phyloP scores from a whole-genome alignment of 2,329 filamentous ascomycete genomes.

The Myriosclerotinia duriaeana region DNA sequence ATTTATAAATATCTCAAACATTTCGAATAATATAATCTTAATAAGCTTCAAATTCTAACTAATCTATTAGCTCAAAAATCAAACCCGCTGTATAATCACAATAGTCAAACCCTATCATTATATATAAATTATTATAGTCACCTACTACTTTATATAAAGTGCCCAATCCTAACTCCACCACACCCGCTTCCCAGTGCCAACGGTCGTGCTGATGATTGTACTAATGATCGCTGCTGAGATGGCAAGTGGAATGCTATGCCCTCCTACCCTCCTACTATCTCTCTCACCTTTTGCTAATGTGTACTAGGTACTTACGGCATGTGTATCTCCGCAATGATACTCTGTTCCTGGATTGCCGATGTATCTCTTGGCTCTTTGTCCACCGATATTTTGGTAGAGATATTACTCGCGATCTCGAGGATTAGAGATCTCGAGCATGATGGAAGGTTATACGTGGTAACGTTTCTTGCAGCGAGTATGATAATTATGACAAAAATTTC shows the following conservation, averaged over 20 bases:
- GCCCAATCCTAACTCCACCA: not conserved
- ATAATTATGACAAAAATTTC: not conserved
- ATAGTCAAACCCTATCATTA: too few relatives aligned
- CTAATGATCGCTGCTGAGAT: not conserved
- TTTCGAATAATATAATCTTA: too few relatives aligned
- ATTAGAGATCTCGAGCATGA: not conserved
- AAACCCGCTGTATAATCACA: too few relatives aligned
- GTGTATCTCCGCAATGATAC: slow-evolving; percentile 3
- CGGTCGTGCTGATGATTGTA: too few relatives aligned
- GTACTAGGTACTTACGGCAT: not conserved
- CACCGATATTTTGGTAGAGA: slow-evolving; percentile 1
- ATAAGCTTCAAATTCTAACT: too few relatives aligned
- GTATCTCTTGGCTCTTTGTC: slow-evolving; percentile 4
- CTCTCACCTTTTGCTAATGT: not conserved
- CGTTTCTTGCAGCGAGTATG: not conserved
- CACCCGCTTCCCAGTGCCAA: not conserved
- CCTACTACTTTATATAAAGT: too few relatives aligned
- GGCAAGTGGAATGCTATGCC: not conserved
- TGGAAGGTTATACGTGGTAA: not conserved
- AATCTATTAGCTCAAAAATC: too few relatives aligned
- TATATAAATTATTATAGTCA: too few relatives aligned
- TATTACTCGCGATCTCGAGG: not conserved
- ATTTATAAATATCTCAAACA: too few relatives aligned
- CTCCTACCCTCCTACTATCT: not conserved
- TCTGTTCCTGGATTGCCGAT: not conserved